A percentile compares a stretch with the other conserved stretches of the same genome.
Evolutionary conservation across 2,329 filamentous ascomycete species (phyloP).

Genomic region (Diaporthe citrichinensis): DNA sequence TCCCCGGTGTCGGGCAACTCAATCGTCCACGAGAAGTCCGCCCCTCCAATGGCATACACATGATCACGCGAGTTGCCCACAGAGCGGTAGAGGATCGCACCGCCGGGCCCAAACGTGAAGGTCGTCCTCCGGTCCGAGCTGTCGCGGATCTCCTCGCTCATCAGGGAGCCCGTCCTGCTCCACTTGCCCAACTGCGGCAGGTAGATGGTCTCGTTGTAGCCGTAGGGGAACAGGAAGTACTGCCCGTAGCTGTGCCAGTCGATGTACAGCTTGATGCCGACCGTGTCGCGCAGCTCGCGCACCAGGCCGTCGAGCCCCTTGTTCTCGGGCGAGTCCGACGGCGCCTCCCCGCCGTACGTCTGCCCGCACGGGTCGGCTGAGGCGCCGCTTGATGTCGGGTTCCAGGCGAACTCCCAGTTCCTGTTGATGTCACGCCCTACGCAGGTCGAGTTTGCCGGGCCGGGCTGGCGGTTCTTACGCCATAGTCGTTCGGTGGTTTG

Average conservation of each 20-base stretch:
- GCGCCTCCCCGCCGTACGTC: conserved; percentile 60
- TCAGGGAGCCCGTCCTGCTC: conserved; percentile 66
- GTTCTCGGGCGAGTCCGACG: conserved; percentile 62
- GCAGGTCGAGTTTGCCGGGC: conserved; percentile 53
- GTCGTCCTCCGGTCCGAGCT: conserved; percentile 61
- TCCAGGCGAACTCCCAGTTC: conserved; percentile 60
- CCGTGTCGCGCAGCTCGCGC: conserved; percentile 45
- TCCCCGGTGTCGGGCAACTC: conserved; percentile 56
- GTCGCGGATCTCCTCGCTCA: conserved; percentile 60
- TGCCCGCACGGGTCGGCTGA: conserved; percentile 66
- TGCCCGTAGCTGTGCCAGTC: conserved; percentile 59
- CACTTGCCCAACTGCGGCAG: conserved; percentile 61
- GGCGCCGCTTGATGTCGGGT: conserved; percentile 58
- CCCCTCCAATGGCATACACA: conserved; percentile 56
- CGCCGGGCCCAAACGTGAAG: conserved; percentile 57
- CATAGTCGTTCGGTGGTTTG: conserved; percentile 71
- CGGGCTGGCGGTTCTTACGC: conserved; percentile 69
- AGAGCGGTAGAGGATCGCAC: conserved; percentile 61
- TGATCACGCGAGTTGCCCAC: conserved; percentile 63
- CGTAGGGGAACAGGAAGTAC: conserved; percentile 70
- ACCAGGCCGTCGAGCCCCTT: conserved; percentile 61
- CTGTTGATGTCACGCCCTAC: conserved; percentile 66
- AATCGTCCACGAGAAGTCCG: conserved; percentile 58
- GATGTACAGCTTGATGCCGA: conserved; percentile 57
- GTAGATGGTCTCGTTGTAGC: conserved; percentile 68